Evolutionary conservation across 345 rosid genomes (phyloP), one percentile per base, ranked within the genome.

Genomic region (Citrus mangshanensis): DNA sequence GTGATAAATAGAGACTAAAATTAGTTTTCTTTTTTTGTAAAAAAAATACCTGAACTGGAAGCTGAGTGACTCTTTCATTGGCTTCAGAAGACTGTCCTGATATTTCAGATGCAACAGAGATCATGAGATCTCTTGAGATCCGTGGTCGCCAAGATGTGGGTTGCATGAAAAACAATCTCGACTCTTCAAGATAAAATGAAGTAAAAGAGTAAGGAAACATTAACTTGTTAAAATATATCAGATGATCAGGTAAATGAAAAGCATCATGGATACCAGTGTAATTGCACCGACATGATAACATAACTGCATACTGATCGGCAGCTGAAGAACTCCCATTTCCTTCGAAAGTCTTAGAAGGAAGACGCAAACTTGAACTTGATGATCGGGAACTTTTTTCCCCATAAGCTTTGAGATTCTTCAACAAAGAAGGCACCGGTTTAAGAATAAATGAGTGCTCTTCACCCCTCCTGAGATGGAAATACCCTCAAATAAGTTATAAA

Each of bases 361-460:
- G 89, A 74, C 72, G 81, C 81, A 82, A 79, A 82, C 79, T 79
- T 59, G 93, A 85, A 82, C 79, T 79, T 59, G 93, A 85, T 6
- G 86, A 81, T 24, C 60, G 85, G 70, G 89, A 82, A 75, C 77
- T 81, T 79, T 77, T 89, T 83, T 88, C 89, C 76, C 87, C 79
- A 28, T 85, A 85, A 65, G 83, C 85, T 84, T 86, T 91, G 59
- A 80, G 79, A 84, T 87, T 87, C 81, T 87, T 92, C 84, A 88
- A 88, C 76, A 83, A 78, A 40, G 94, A 86, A 84, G 87, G 86
- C 1, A 87, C 89, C 63, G 97, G 98, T 84, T 91, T 97, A 80
- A 97, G 88, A 34, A 97, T 91, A 83, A 97, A 97, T 58, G 99
- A 94, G 82, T 94, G 99, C 82, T 93, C 98, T 84, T 94, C 99